Evolutionary conservation across 345 rosid genomes (phyloP).

Genomic region (Chamaenerion angustifolium): DNA sequence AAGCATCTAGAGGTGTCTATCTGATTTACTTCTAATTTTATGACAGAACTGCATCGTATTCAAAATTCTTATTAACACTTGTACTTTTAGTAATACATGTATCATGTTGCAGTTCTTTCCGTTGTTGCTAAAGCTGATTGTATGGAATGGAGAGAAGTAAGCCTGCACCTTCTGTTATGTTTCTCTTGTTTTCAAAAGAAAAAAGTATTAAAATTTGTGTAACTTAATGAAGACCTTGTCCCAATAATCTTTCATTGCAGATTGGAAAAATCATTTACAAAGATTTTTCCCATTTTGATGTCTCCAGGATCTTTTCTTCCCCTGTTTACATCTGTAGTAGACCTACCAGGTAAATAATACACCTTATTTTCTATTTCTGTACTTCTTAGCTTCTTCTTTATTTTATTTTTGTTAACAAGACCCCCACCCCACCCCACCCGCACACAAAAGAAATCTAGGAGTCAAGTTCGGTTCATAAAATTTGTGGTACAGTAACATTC

Average conservation of each 20-base stretch:
- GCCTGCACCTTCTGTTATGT: constrained; percentile 6
- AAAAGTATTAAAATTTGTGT: neutral
- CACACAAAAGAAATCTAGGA: too few relatives aligned
- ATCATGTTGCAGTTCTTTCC: constrained; percentile 68
- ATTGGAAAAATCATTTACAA: constrained; percentile 58
- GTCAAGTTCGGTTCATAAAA: neutral
- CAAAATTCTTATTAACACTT: neutral
- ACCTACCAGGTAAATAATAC: constrained; percentile 62
- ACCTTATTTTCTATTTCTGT: neutral
- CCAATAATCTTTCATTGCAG: constrained; percentile 25
- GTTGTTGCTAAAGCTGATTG: constrained; percentile 78
- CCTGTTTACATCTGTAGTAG: constrained; percentile 68
- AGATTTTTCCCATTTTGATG: constrained; percentile 61
- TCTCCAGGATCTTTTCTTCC: constrained; percentile 94
- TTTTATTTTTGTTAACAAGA: too few relatives aligned
- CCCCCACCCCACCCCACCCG: too few relatives aligned
- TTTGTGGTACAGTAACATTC: constrained; percentile 5
- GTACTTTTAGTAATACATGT: neutral
- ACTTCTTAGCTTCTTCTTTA: neutral
- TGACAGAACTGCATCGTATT: too few relatives aligned
- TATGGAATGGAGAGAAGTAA: constrained; percentile 93
- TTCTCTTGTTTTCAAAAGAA: neutral
- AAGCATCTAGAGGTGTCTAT: too few relatives aligned
- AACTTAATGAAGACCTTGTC: neutral
- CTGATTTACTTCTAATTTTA: too few relatives aligned